These are phyloP conservation scores for Ceratocystis huliohia DNA, from an alignment of 2,329 filamentous ascomycete genomes.

Conservation along the genomic window DNA sequence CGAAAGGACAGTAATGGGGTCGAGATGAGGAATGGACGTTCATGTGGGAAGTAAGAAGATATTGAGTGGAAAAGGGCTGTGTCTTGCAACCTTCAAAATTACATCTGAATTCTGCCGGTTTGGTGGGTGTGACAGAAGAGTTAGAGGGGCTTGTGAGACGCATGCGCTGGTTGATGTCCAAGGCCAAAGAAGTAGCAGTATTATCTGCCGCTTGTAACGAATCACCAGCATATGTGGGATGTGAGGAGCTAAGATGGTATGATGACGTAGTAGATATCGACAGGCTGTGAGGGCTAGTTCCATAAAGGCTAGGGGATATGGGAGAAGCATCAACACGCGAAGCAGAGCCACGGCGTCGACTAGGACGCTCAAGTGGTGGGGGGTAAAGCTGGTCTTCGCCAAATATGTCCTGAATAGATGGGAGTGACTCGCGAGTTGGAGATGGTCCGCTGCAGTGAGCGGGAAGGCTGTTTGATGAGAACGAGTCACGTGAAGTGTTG, in stretches of 20 bases:
- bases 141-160: constrained; percentile 12
- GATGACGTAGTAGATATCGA: constrained; percentile 9
- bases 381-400: constrained; percentile 12
- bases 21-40: constrained; percentile 55
- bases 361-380: not conserved
- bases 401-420: constrained; percentile 15
- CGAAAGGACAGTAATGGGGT: constrained; percentile 53
- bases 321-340: constrained; percentile 12
- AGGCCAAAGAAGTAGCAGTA: not conserved
- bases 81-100: constrained; percentile 51
- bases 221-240: constrained; percentile 14
- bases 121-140: constrained; percentile 6
- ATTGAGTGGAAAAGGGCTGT: constrained; percentile 62
- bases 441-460: not conserved
- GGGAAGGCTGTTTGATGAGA: constrained; percentile 12
- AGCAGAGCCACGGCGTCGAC: constrained; percentile 8
- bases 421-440: not conserved
- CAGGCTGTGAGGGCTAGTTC: constrained; percentile 16
- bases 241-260: constrained; percentile 19
- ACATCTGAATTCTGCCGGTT: constrained; percentile 14
- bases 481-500: not conserved
- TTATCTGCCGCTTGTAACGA: not conserved
- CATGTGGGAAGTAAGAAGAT: constrained; percentile 66
- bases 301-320: constrained; percentile 10
- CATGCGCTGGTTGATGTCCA: constrained; percentile 13